Conservation (phyloP, 2,329 filamentous ascomycete species). For the Paraconiothyrium brasiliense region DNA sequence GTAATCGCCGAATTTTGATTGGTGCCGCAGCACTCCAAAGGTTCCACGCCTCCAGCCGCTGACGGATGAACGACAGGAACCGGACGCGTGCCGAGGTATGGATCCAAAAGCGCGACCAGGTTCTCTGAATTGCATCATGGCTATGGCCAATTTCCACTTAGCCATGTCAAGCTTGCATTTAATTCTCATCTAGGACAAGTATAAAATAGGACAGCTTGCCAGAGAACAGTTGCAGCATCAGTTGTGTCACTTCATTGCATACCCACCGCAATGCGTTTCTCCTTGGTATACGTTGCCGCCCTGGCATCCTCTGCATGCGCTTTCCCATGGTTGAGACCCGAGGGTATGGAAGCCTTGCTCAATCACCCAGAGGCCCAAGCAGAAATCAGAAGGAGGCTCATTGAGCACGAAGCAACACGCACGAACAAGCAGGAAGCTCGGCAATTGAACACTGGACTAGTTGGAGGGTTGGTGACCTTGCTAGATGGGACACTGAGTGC, state of each 20-base stretch:
- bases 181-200: neutral
- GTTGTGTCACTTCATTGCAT: neutral
- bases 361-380: conserved; percentile 27
- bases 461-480: conserved; percentile 20
- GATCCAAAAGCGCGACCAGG: neutral
- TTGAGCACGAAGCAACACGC: conserved; percentile 15
- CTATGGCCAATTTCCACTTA: neutral
- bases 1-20: neutral
- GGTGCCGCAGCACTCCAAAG: neutral
- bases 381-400: conserved; percentile 21
- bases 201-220: neutral
- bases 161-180: neutral
- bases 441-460: conserved; percentile 19
- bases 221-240: neutral
- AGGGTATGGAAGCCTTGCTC: conserved; percentile 27
- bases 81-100: neutral
- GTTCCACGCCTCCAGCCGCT: too few relatives aligned
- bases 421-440: conserved; percentile 9
- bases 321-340: conserved; percentile 28
- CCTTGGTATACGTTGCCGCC: conserved; percentile 15
- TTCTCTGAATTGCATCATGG: neutral
- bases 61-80: neutral
- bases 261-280: conserved; percentile 19
- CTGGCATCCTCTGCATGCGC: conserved; percentile 21
- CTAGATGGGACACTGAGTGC: conserved; percentile 23